Conservation (phyloP, 2,329 filamentous ascomycete species). For the Anthostomella pinea region DNA sequence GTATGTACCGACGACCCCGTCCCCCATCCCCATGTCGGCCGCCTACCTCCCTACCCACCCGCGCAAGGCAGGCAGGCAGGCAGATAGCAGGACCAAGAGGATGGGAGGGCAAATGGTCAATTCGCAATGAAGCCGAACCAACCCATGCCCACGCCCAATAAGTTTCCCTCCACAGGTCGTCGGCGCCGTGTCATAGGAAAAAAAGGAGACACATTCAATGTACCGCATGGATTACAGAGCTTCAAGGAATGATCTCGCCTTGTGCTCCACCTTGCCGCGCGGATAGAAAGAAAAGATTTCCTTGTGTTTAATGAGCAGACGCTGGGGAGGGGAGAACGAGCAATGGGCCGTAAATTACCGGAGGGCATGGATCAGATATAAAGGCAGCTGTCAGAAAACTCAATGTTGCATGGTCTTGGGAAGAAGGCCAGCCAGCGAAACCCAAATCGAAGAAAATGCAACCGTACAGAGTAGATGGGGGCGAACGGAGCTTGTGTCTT, state of each 20-base stretch:
- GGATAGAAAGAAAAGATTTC: conserved; percentile 37
- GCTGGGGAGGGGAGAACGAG: conserved; percentile 2
- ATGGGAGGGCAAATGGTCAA: conserved; percentile 45
- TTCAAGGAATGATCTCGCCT: conserved; percentile 72
- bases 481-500: conserved; percentile 2
- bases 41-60: conserved; percentile 11
- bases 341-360: neutral
- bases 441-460: too few species aligned
- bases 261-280: conserved; percentile 74
- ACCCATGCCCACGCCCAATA: conserved; percentile 24
- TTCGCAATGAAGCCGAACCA: conserved; percentile 33
- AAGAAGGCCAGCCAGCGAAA: neutral
- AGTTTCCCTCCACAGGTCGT: conserved; percentile 29
- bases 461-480: too few species aligned
- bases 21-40: conserved; percentile 30
- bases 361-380: too few species aligned
- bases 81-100: conserved; percentile 38
- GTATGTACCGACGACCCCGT: conserved; percentile 44
- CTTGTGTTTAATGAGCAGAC: too few species aligned
- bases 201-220: conserved; percentile 39
- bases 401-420: too few species aligned
- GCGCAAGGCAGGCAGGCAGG: conserved; percentile 14
- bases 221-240: conserved; percentile 77
- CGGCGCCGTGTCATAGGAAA: conserved; percentile 20
- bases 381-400: too few species aligned